Evolutionary conservation across 495 filamentous ascomycete genomes (phyloP), one percentile per base, ranked within the genome.

Genomic region (Neurospora africana): DNA sequence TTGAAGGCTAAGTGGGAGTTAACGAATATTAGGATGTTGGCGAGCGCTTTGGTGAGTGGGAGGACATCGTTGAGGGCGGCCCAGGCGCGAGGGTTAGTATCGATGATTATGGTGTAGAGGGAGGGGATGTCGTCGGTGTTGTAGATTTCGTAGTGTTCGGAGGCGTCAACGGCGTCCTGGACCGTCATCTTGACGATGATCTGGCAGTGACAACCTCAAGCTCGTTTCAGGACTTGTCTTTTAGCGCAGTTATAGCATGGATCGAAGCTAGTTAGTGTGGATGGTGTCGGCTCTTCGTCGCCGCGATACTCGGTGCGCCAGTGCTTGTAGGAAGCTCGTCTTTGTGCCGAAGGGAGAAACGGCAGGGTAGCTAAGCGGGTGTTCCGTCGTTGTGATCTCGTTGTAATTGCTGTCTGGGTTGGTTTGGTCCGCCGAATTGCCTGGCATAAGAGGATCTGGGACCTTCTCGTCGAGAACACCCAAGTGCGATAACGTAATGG

Each of bases 71-170:
- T 81, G 72, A 98, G 87, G 68, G 91, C 85, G 5, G 92, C 89
- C 95, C 95, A 99, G 79, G 95, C 93, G 75, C 91, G 92, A 2
- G 95, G 96, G 78, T 98, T 98, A 53, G 95, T 97, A 83, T 99
- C 95, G 83, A 99, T 86, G 81, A 99, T 87, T 78, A 99, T 89
- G 72, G 92, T 91, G 69, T 97, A 88, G 47, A 99, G 89, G 37
- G 95, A 97, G 1, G 96, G 93, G 5, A 92, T 83, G 68, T 90
- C 89, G 71, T 88, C 91, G 30, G 87, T 82, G 43, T 86, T 83
- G 74, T 83, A 81, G 71, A 85, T 85, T 76, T 90, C 90, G 76
- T 92, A 92, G 81, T 95, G 93, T 75, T 93, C 90, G 73, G 94
- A 95, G 75, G 91, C 93, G 84, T 97, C 94, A 78, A 97, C 91